Percentiles rank a stretch among this genome's conserved stretches.
These are phyloP conservation scores for Chloromonas sp. DNA, from an alignment of 163 green algal species.

Conservation along the genomic window DNA sequence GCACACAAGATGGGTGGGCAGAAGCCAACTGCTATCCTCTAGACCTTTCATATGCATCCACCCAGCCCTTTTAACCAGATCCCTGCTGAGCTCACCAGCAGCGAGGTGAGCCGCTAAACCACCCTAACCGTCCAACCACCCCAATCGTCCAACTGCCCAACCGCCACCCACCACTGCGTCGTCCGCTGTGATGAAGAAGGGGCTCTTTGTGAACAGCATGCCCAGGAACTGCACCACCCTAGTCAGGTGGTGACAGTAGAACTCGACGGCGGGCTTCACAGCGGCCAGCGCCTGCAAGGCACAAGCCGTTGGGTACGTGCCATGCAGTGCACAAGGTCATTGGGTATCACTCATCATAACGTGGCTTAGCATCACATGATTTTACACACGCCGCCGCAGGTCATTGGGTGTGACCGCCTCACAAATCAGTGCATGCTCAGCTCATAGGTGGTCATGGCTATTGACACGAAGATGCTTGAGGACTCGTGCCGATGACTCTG, in stretches of 20 bases:
- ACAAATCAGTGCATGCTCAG: not conserved
- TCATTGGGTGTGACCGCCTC: not conserved
- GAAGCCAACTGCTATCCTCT: no score
- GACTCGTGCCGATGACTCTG: no score
- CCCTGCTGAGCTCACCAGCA: no score
- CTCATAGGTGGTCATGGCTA: no score
- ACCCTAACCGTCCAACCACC: no score
- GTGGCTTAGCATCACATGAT: not conserved
- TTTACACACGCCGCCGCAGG: not conserved
- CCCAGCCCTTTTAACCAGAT: no score
- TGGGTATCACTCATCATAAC: not conserved
- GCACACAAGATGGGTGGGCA: no score
- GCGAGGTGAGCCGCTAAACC: no score
- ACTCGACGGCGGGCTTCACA: not conserved
- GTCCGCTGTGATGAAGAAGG: conserved; percentile 16
- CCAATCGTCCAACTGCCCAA: no score
- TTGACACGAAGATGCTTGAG: no score
- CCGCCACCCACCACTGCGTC: not conserved
- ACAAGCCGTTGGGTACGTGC: not conserved
- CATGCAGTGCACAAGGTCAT: not conserved
- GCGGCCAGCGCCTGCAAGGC: not conserved
- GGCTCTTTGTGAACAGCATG: conserved; percentile 11
- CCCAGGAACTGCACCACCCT: conserved; percentile 15
- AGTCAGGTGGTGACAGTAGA: conserved; percentile 28
- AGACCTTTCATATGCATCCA: no score